These are phyloP conservation scores for Pseudogymnoascus sp. DNA, from an alignment of 2,329 filamentous ascomycete species.

Conservation along the genomic window DNA sequence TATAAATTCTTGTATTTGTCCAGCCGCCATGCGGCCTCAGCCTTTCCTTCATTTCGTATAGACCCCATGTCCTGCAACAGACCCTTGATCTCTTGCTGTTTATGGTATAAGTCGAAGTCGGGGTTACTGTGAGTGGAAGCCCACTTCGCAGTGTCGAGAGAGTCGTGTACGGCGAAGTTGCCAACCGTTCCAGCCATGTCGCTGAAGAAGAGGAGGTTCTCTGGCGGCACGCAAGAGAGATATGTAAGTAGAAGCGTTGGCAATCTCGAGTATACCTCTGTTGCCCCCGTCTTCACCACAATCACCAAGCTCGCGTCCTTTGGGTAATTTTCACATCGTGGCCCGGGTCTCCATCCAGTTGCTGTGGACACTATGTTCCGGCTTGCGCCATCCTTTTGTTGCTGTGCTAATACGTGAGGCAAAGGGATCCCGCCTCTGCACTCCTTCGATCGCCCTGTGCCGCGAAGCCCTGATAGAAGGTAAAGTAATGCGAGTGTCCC, in stretches of 20 bases:
- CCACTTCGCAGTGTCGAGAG: slow-evolving; percentile 37
- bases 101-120: slow-evolving; percentile 34
- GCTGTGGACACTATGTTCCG: neutral
- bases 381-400: neutral
- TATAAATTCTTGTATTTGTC: slow-evolving; percentile 16
- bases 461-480: neutral
- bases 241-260: slow-evolving; percentile 47
- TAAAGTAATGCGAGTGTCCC: neutral
- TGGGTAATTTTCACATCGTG: slow-evolving; percentile 34
- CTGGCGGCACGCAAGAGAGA: slow-evolving; percentile 38
- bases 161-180: slow-evolving; percentile 38
- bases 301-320: slow-evolving; percentile 40
- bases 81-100: slow-evolving; percentile 21
- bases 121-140: slow-evolving; percentile 36
- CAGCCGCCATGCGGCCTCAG: slow-evolving; percentile 9
- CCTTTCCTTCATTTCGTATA: slow-evolving; percentile 14
- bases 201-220: slow-evolving; percentile 48
- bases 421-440: neutral
- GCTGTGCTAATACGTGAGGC: neutral
- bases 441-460: neutral
- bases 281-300: slow-evolving; percentile 50
- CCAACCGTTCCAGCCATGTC: slow-evolving; percentile 44
- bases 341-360: neutral
- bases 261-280: slow-evolving; percentile 42
- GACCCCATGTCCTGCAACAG: slow-evolving; percentile 34